Evolutionary conservation across 83 land plant species (phyloP), one percentile per base, ranked within the genome.

Genomic region (Diphasiastrum complanatum): DNA sequence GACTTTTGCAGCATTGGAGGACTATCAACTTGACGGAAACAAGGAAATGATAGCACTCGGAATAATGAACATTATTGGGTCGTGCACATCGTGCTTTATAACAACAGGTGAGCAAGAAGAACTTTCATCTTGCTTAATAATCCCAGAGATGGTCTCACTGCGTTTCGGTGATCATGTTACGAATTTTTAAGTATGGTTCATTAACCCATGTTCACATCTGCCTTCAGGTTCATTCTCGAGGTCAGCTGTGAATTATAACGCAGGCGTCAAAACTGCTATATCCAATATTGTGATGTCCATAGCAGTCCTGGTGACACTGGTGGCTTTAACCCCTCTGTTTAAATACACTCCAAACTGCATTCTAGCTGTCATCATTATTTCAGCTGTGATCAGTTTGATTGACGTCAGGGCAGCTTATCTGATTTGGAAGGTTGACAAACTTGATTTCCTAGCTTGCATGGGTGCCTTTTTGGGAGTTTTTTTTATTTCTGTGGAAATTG

Each of bases 341-440:
- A 68, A 66, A 36, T 78, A 78, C 84, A 87, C 88, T 0, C 92
- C 92, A 35, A 83, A 80, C 54, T 78, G 80, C 49, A 71, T 88
- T 0, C 60, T 88, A 27, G 85, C 74, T 0, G 77, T 91, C n/a
- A 89, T 89, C 66, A 89, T 89, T 8, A 66, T 89, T 47, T 51
- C 83, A 6, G 96, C 96, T n/a, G 92, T 89, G 4, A n/a, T 83
- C 45, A 81, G 96, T 52, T 74, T 89, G 24, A 73, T 89, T 16
- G 92, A 89, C 52, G n/a, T 73, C 43, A 69, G 61, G 6, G 80
- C 87, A 3, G 83, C 80, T 5, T 54, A 47, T 30, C 73, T 61
- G 8, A 75, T 89, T 19, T 81, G 85, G 83, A 89, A 89, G 68
- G 63, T 81, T 36, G 91, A 89, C 67, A 85, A 85, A 56, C 58